Evolutionary conservation across 441 rosid species (phyloP).

Genomic region (Bocquillonia castaneifolia): DNA sequence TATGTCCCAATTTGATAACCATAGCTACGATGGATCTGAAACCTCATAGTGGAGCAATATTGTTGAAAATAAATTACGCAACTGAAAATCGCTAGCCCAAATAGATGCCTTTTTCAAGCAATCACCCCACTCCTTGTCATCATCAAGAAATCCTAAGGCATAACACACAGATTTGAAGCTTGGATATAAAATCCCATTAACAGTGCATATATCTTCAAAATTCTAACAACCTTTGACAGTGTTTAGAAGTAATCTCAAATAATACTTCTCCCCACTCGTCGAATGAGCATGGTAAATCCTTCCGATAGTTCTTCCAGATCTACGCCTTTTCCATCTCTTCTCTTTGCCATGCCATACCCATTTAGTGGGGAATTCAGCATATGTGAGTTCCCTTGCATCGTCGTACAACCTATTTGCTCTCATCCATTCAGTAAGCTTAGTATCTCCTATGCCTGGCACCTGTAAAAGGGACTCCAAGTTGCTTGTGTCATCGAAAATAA

Average conservation of each 20-base stretch:
- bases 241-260: background rate
- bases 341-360: background rate
- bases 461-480: background rate
- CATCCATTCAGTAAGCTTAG: background rate
- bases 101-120: background rate
- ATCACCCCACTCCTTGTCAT: background rate
- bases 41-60: background rate
- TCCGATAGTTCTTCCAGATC: background rate
- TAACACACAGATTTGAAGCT: background rate
- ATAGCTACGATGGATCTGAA: background rate
- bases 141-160: background rate
- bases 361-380: background rate
- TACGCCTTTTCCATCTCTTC: background rate
- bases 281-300: background rate
- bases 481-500: background rate
- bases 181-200: background rate
- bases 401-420: background rate
- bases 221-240: background rate
- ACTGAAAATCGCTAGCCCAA: background rate
- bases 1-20: background rate
- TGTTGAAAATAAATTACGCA: background rate
- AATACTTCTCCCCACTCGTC: background rate
- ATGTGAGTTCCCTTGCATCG: background rate
- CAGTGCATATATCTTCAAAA: background rate
- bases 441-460: background rate